Evolutionary conservation across 2,329 filamentous ascomycete genomes (phyloP).

Genomic region (Ceratocystiopsis minuta): DNA sequence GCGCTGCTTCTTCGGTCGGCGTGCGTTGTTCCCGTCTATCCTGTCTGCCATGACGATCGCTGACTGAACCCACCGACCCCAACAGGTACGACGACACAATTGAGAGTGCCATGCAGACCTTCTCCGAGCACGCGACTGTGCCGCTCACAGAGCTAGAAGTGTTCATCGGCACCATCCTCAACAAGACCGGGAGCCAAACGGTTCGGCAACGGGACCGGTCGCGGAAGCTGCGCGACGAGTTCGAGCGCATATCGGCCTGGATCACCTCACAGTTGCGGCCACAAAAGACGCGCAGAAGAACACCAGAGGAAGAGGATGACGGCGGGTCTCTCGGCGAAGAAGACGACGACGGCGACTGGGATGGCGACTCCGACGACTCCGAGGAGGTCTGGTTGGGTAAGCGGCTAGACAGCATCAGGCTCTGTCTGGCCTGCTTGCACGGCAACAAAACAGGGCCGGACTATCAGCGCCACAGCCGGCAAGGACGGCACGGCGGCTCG

Average conservation of each 20-base stretch:
- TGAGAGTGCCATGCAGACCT: conserved; percentile 22
- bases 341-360: background rate
- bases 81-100: conserved; percentile 29
- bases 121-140: conserved; percentile 25
- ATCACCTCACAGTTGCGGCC: conserved; percentile 12
- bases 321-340: background rate
- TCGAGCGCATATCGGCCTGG: conserved; percentile 26
- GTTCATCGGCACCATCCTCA: conserved; percentile 37
- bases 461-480: background rate
- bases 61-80: no score
- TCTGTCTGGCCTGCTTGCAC: conserved; percentile 16
- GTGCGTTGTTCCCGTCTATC: conserved; percentile 17
- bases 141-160: conserved; percentile 32
- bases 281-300: background rate
- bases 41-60: background rate
- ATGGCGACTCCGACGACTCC: background rate
- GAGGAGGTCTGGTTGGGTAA: background rate
- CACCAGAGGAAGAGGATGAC: background rate
- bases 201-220: conserved; percentile 33
- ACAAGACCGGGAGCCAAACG: conserved; percentile 29
- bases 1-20: conserved; percentile 26
- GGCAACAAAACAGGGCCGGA: background rate
- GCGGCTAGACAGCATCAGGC: conserved; percentile 10
- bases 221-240: conserved; percentile 32
- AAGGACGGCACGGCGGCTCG: background rate